Conservation (phyloP, 306 rosid species). For the Quercus ilex region DNA sequence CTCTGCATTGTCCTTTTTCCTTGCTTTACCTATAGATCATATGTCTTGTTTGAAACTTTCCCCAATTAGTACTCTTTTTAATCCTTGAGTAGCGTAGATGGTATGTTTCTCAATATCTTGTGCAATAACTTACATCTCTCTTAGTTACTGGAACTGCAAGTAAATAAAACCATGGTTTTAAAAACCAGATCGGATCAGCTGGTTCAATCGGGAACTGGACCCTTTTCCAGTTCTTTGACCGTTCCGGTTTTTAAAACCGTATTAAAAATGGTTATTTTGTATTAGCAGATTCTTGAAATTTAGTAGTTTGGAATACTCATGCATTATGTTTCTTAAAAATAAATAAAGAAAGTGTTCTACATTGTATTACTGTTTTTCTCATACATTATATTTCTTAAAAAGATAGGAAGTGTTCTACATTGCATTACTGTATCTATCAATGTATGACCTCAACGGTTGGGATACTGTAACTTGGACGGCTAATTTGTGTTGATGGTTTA, state of each 20-base stretch:
- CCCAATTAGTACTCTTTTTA: not conserved
- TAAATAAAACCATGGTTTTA: no score
- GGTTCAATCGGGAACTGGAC: no score
- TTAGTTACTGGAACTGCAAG: not conserved
- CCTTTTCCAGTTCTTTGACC: no score
- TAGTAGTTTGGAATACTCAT: not conserved
- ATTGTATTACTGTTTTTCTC: not conserved
- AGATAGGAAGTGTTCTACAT: no score
- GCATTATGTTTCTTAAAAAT: not conserved
- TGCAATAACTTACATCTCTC: not conserved
- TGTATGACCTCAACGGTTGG: no score
- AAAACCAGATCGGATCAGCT: no score
- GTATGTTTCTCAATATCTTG: not conserved
- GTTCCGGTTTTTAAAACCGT: no score
- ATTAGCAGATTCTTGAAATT: not conserved
- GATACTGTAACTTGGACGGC: no score
- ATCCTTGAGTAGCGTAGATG: not conserved
- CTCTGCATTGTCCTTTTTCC: not conserved
- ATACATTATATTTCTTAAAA: no score
- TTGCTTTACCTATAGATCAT: not conserved
- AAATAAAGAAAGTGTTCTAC: not conserved
- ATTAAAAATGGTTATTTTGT: not conserved
- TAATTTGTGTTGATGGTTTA: not conserved
- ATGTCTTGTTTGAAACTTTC: not conserved
- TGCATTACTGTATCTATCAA: no score